Conservation (phyloP, 768 basidiomycete species). For the Clathrus columnatus region DNA sequence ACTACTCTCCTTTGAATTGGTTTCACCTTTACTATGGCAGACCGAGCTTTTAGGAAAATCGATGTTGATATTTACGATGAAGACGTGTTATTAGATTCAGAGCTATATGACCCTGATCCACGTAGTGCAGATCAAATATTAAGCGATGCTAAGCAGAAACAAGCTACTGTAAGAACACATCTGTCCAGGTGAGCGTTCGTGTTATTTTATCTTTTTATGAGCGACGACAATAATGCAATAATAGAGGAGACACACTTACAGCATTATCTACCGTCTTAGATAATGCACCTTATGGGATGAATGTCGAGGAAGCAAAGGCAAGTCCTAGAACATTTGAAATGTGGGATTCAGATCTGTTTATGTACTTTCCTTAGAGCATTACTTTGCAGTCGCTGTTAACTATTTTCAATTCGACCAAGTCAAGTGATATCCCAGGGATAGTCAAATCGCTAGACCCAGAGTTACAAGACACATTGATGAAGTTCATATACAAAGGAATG, state of each 20-base stretch:
- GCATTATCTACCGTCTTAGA: constrained; percentile 67
- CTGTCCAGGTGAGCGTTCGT: constrained; percentile 56
- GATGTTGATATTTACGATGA: constrained; percentile 93
- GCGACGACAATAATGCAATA: no score
- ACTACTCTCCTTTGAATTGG: no score
- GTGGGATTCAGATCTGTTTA: neutral
- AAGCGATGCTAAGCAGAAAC: constrained; percentile 68
- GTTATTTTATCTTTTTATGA: neutral
- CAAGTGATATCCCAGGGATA: constrained; percentile 72
- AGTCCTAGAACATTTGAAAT: constrained; percentile 11
- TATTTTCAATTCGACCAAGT: constrained; percentile 89
- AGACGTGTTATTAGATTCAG: constrained; percentile 74
- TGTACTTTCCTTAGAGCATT: constrained; percentile 42
- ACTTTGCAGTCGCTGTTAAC: constrained; percentile 75
- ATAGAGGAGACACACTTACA: constrained; percentile 66
- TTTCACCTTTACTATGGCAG: constrained; percentile 30
- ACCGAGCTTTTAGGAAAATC: constrained; percentile 77
- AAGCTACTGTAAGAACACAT: constrained; percentile 57
- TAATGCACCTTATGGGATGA: constrained; percentile 80
- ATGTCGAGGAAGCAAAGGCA: constrained; percentile 88
- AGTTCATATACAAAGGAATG: constrained; percentile 98
- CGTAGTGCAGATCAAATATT: constrained; percentile 58
- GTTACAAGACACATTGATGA: constrained; percentile 88
- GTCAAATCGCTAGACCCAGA: constrained; percentile 67
- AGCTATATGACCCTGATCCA: constrained; percentile 82